Conservation (phyloP, 352 stramenopile species). For the Pythium oligandrum region DNA sequence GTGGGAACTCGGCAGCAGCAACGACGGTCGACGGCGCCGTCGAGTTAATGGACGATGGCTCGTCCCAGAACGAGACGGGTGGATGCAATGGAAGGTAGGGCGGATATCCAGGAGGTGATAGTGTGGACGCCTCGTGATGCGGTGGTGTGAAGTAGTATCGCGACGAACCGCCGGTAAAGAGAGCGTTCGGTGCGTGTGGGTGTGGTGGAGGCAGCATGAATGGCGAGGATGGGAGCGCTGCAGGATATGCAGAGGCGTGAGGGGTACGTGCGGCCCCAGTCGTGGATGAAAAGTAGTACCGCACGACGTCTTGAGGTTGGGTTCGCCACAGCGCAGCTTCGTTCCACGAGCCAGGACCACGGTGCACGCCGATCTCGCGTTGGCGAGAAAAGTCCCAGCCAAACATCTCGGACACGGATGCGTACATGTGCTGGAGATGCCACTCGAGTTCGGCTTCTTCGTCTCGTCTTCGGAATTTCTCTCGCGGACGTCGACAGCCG, state of each 20-base stretch:
- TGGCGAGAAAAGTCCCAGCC: slow-evolving; percentile 73
- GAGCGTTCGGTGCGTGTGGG: no score
- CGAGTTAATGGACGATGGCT: no score
- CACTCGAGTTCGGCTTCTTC: slow-evolving; percentile 55
- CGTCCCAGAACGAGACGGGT: no score
- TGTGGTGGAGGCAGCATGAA: no score
- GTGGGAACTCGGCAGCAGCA: no score
- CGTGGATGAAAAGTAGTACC: slow-evolving; percentile 29
- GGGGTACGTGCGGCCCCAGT: not conserved
- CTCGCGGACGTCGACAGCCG: slow-evolving; percentile 13
- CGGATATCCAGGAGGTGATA: slow-evolving; percentile 8
- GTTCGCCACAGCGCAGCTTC: slow-evolving; percentile 59
- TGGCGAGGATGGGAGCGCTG: no score
- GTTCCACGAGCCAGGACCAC: slow-evolving; percentile 29
- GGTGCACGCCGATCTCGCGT: slow-evolving; percentile 29
- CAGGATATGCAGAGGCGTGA: not conserved
- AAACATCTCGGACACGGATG: slow-evolving; percentile 58
- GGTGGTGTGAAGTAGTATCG: slow-evolving; percentile 45
- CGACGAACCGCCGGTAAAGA: slow-evolving; percentile 8
- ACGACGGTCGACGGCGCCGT: no score
- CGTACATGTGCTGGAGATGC: slow-evolving; percentile 74
- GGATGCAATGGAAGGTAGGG: not conserved
- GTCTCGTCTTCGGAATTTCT: slow-evolving; percentile 23
- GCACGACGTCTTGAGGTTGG: slow-evolving; percentile 63
- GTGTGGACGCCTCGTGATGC: slow-evolving; percentile 2